Conservation (phyloP, 768 basidiomycete genomes). For the Coprinellus micaceus region DNA sequence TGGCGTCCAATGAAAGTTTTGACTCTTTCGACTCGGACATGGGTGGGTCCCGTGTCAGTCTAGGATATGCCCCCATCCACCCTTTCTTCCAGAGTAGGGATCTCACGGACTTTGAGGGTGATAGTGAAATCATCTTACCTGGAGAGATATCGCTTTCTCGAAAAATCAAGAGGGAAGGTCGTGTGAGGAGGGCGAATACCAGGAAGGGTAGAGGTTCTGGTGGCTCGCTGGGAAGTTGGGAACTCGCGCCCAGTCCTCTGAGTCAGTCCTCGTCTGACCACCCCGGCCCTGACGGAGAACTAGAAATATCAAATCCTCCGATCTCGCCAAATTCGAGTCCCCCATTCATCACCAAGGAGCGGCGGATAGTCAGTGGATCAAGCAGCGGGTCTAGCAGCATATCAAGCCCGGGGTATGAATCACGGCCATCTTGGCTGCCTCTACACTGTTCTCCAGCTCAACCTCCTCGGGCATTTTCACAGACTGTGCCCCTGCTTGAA, state of each 20-base stretch:
- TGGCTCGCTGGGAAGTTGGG: no score
- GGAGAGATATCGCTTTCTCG: conserved; percentile 54
- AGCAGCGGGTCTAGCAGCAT: no score
- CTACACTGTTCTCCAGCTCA: background rate
- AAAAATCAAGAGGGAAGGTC: conserved; percentile 58
- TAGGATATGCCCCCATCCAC: background rate
- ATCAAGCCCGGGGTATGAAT: background rate
- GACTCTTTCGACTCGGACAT: background rate
- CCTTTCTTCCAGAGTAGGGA: conserved; percentile 34
- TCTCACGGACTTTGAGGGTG: conserved; percentile 76
- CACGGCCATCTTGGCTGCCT: background rate
- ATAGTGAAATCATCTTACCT: conserved; percentile 49
- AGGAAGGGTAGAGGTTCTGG: background rate
- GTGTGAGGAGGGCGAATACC: conserved; percentile 13
- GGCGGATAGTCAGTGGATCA: no score
- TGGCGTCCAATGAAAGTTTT: background rate
- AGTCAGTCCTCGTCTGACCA: no score
- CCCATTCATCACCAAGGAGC: no score
- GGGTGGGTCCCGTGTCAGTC: no score
- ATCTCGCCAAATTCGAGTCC: no score
- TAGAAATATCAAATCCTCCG: no score
- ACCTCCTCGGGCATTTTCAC: background rate
- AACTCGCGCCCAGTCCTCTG: no score
- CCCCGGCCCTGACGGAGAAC: no score
- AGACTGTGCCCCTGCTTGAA: background rate